These are phyloP conservation scores for Hypoxylon rubiginosum DNA, from an alignment of 2,329 filamentous ascomycete species.

Conservation along the genomic window DNA sequence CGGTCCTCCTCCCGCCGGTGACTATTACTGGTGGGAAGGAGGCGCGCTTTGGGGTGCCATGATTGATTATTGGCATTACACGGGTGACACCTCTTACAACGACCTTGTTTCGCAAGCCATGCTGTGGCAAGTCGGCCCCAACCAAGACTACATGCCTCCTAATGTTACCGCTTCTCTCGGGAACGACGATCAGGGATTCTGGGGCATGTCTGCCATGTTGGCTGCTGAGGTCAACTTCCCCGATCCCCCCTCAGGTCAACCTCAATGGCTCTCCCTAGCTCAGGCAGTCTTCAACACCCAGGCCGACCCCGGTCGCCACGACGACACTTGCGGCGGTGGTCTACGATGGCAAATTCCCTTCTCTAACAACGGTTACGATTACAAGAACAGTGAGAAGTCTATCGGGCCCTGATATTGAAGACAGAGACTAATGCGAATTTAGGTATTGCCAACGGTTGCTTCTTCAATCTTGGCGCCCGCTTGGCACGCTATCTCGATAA, in stretches of 20 bases:
- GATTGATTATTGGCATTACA: slow-evolving; percentile 63
- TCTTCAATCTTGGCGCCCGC: slow-evolving; percentile 67
- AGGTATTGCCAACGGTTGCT: slow-evolving; percentile 62
- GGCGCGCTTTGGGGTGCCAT: slow-evolving; percentile 53
- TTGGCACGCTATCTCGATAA: slow-evolving; percentile 75
- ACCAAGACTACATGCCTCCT: slow-evolving; percentile 62
- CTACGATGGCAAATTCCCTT: slow-evolving; percentile 77
- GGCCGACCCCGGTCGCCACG: slow-evolving; percentile 67
- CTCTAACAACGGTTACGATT: slow-evolving; percentile 66
- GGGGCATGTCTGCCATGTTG: slow-evolving; percentile 73
- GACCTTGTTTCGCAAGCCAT: slow-evolving; percentile 61
- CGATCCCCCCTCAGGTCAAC: slow-evolving; percentile 62
- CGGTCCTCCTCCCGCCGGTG: slow-evolving; percentile 51
- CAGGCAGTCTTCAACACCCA: slow-evolving; percentile 76
- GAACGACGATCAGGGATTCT: slow-evolving; percentile 73
- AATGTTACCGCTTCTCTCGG: slow-evolving; percentile 59
- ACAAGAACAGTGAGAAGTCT: slow-evolving; percentile 52
- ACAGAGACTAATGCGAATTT: slow-evolving; percentile 36
- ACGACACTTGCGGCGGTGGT: slow-evolving; percentile 71
- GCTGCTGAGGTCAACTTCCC: slow-evolving; percentile 74
- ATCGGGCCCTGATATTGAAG: not conserved
- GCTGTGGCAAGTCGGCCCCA: slow-evolving; percentile 60
- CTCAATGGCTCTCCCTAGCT: slow-evolving; percentile 74
- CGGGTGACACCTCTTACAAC: slow-evolving; percentile 66
- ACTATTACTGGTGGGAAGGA: slow-evolving; percentile 55